Percentiles rank a stretch among this genome's conserved stretches.
These are phyloP conservation scores for Claviceps humidiphila DNA, from an alignment of 2,329 filamentous ascomycete species.

Conservation along the genomic window DNA sequence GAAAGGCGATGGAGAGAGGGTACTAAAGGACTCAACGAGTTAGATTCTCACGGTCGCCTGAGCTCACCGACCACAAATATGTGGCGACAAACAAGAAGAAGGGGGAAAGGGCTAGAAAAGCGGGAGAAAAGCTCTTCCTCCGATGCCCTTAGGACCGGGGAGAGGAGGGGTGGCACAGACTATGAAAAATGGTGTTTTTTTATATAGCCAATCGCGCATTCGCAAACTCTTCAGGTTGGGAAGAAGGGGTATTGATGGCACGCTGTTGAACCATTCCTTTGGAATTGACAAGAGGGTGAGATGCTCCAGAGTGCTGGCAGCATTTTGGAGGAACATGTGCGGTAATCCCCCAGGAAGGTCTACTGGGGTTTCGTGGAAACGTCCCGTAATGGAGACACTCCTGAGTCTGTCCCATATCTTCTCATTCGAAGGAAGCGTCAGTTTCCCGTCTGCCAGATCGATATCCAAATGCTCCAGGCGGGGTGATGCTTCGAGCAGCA, in stretches of 20 bases:
- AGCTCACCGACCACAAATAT: too few relatives aligned
- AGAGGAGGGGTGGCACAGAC: not conserved
- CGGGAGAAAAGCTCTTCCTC: too few relatives aligned
- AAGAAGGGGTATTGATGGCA: conserved; percentile 10
- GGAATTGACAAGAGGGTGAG: conserved; percentile 13
- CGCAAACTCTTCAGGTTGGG: conserved; percentile 17
- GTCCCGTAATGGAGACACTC: conserved; percentile 5
- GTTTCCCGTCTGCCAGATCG: too few relatives aligned
- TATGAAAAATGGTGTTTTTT: conserved; percentile 2
- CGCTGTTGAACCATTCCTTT: conserved; percentile 8
- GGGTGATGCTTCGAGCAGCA: too few relatives aligned
- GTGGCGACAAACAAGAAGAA: too few relatives aligned
- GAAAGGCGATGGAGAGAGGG: conserved; percentile 7
- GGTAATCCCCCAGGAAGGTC: conserved; percentile 2
- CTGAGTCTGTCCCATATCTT: conserved; percentile 6
- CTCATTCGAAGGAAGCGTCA: conserved; percentile 3
- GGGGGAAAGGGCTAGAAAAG: too few relatives aligned
- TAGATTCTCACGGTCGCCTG: too few relatives aligned
- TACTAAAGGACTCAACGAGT: conserved; percentile 10
- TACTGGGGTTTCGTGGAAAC: not conserved
- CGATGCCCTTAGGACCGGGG: too few relatives aligned
- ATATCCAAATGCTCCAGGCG: too few relatives aligned
- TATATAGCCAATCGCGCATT: conserved; percentile 10
- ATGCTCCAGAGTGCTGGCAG: conserved; percentile 9
- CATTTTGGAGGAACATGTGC: conserved; percentile 7